Percentiles rank a stretch among this genome's conserved stretches.
Evolutionary conservation across 306 rosid genomes (phyloP).

Genomic region (Dalbergia oliveri): DNA sequence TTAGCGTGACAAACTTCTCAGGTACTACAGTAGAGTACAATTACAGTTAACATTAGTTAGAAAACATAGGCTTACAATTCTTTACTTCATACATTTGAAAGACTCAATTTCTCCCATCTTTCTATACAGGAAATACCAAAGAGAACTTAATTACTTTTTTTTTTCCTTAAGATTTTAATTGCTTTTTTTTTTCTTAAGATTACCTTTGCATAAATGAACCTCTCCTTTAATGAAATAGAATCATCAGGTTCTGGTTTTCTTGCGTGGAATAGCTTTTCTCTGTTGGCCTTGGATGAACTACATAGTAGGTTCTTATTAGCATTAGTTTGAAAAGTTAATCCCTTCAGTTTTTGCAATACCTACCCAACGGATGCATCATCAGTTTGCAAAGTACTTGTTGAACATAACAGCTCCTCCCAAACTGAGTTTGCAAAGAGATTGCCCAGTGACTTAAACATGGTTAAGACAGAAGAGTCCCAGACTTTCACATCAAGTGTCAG

Average conservation of each 20-base stretch:
- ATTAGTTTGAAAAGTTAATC: slow-evolving; percentile 30
- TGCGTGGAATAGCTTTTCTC: slow-evolving; percentile 45
- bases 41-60: slow-evolving; percentile 5
- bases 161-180: too few species aligned
- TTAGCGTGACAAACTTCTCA: slow-evolving; percentile 2
- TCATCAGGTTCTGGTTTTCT: slow-evolving; percentile 72
- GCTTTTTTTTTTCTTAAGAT: background rate
- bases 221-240: slow-evolving; percentile 72
- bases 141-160: slow-evolving; percentile 16
- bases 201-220: slow-evolving; percentile 82
- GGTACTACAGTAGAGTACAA: slow-evolving; percentile 16
- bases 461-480: slow-evolving; percentile 71
- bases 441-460: slow-evolving; percentile 73
- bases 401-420: slow-evolving; percentile 78
- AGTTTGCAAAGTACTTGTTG: slow-evolving; percentile 52
- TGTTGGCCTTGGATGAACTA: slow-evolving; percentile 60
- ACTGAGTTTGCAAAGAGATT: slow-evolving; percentile 71
- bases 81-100: slow-evolving; percentile 32
- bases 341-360: slow-evolving; percentile 44
- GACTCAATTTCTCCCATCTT: slow-evolving; percentile 19
- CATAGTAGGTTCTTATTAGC: slow-evolving; percentile 47
- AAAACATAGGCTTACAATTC: slow-evolving; percentile 28
- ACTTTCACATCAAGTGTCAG: slow-evolving; percentile 89
- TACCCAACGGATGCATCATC: slow-evolving; percentile 57
- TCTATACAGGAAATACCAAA: slow-evolving; percentile 23